Base-by-base conservation (phyloP, 495 filamentous ascomycete genomes). In the Evernia prunastri region DNA sequence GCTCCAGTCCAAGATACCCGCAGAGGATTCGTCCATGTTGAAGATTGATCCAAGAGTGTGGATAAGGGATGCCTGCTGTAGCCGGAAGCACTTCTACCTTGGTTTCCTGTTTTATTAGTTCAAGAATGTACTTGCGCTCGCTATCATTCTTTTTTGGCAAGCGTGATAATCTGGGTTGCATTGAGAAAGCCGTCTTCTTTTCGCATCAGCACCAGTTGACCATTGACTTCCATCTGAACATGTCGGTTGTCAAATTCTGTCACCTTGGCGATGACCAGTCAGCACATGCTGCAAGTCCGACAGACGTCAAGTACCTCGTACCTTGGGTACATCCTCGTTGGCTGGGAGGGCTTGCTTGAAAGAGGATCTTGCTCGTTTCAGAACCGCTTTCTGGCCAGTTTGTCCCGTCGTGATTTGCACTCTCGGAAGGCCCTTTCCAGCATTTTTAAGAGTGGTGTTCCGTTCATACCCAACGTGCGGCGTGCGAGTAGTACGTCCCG, bases 101-200 rank as follows among this genome's bases (percentile, higher is more conserved):
- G 29, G 29, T 57, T 4, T 57, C 10, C 29, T 29, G 4, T 12
- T 57, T 36, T 18, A 57, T 57, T 9, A 0, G 8, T 35, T 25
- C n/a, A 31, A 57, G 29, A 20, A 57, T 57, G n/a, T n/a, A 33
- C 3, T 36, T 33, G 8, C n/a, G n/a, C n/a, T n/a, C n/a, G n/a
- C n/a, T 27, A 12, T 35, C 9, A 10, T 17, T 57, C 4, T 20
- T 33, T 8, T 57, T 57, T n/a, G n/a, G 15, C 7, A 33, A 33
- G 18, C 15, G 7, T 36, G 15, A 57, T 11, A 36, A 57, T 57
- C 54, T 57, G 15, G 35, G 29, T 36, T 57, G 15, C 15, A 33
- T 57, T 57, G 7, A 57, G 54, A 57, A 57, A 35, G 54, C 56
- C 25, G 51, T 56, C 51, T 58, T 58, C 17, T 37, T 40, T 58